These are phyloP conservation scores for Osmanthus fragrans DNA, from an alignment of 257 asterid genomes.

Conservation along the genomic window DNA sequence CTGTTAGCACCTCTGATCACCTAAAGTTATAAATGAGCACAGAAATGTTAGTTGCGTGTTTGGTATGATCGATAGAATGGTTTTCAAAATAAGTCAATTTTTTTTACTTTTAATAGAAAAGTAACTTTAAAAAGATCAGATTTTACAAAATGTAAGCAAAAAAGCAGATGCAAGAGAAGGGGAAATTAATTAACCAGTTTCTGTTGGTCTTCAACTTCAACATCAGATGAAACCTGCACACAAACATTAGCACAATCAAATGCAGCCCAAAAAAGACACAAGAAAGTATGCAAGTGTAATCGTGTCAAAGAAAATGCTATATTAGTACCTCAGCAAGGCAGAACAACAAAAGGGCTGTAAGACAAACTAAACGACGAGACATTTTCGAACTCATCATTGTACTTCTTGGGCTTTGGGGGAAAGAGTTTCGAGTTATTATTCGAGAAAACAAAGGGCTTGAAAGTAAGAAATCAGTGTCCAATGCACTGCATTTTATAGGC, in stretches of 20 bases:
- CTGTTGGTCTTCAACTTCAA: constrained; percentile 6
- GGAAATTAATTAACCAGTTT: constrained; percentile 28
- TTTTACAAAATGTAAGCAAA: constrained; percentile 13
- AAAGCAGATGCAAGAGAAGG: too few species aligned
- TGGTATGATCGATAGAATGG: too few species aligned
- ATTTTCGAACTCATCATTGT: constrained; percentile 11
- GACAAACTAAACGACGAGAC: constrained; percentile 43
- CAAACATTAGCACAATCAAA: neutral
- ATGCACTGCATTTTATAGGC: constrained; percentile 25
- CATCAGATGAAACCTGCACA: constrained; percentile 59
- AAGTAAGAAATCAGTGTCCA: neutral
- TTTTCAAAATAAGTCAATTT: neutral
- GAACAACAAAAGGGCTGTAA: constrained; percentile 42
- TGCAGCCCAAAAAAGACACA: neutral
- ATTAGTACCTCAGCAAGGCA: constrained; percentile 45
- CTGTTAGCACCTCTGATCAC: too few species aligned
- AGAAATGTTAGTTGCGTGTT: too few species aligned
- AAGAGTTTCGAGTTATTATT: neutral
- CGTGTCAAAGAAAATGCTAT: neutral
- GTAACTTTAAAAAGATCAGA: neutral
- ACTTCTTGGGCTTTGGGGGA: neutral
- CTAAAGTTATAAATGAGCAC: neutral
- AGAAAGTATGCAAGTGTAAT: neutral
- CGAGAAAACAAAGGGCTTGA: neutral
- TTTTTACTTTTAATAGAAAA: too few species aligned